Evolutionary conservation across 2,329 filamentous ascomycete species (phyloP), one percentile per base, ranked within the genome.

Genomic region (Anisogramma anomala): DNA sequence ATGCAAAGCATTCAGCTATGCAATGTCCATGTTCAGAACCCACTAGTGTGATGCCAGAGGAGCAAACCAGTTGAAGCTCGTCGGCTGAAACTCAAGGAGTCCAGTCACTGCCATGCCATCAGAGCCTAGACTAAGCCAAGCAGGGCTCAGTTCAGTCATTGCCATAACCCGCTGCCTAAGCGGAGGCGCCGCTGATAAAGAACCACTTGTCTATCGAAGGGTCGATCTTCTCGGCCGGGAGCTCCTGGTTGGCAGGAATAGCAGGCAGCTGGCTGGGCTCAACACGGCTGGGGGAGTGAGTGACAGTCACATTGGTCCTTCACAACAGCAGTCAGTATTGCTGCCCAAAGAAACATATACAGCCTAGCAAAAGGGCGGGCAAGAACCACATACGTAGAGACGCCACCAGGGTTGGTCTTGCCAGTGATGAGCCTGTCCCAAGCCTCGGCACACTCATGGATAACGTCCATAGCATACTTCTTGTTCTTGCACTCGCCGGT

Each of bases 401-500:
- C 75, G 46, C 79, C 81, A 53, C 84, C 84, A 53, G 79, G 71
- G 54, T 74, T 68, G 53, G 80, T 80, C 77, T 93, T 91, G 73
- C 89, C 89, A 48, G 84, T 83, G 65, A 95, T 84, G 54, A 98
- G 79, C 67, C 82, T 86, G 69, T 95, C 86, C 91, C 91, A 98
- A 49, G 91, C 88, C 71, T 96, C 91, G 56, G 78, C 78, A 65
- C 91, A 96, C 75, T 98, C 91, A 53, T 82, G 84, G 62, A 98
- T 79, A 59, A 98, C 84, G 50, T 98, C 91, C 65, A 83, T 82
- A 64, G 91, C 91, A 66, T 96, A 95, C 83, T 83, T 86, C 80
- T 88, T 94, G 82, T 98, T 98, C 83, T 98, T 98, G 84, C 89
- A 96, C 76, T 98, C 91, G 72, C 91, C 91, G 46, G 88, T 95